Evolutionary conservation across 2,329 filamentous ascomycete genomes (phyloP), one percentile per base, ranked within the genome.

Genomic region (Fusarium pseudograminearum): DNA sequence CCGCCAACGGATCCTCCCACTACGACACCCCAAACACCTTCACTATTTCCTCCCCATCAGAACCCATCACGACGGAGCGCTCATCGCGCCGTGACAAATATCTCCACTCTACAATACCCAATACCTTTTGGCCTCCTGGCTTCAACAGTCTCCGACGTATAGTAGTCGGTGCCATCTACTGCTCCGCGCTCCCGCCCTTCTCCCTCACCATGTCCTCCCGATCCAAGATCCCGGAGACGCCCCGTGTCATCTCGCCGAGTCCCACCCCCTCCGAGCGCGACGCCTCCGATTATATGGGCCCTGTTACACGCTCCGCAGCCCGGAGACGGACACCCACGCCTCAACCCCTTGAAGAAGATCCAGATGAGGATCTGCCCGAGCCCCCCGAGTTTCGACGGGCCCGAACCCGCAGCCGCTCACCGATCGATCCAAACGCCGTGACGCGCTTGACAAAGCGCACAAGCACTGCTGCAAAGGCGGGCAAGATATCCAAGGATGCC

Each of bases 161-260:
- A 66, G 75, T 90, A 67, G 81, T 84, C 70, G 90, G 90, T 70
- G 83, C 85, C 73, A 82, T 91, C 74, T 79, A 80, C 71, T 80
- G 81, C 48, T 83, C 89, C 61, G 82, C 84, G 41, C 85, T 92
- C 4, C 89, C 89, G 47, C 86, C 87, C 40, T 91, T 91, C 65
- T 80, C 82, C 11, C 82, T 78, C 78, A 76, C 78, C 75, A 88
- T 90, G 83, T 84, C 87, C 58, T 77, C 83, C 64, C 83, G 82
- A 61, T 79, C 80, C 54, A 83, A 87, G 65, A 79, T 96, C 61
- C 94, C 94, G 60, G 87, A 87, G 60, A 96, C 91, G 59, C 94
- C 94, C 75, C 91, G 93, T 76, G 92, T 98, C 73, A 97, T 96
- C 73, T 97, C 93, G 15, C 94, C 94, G 41, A 96, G 93, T 57